Evolutionary conservation across 495 filamentous ascomycete genomes (phyloP), one percentile per base, ranked within the genome.

Genomic region (Penicillium canescens): DNA sequence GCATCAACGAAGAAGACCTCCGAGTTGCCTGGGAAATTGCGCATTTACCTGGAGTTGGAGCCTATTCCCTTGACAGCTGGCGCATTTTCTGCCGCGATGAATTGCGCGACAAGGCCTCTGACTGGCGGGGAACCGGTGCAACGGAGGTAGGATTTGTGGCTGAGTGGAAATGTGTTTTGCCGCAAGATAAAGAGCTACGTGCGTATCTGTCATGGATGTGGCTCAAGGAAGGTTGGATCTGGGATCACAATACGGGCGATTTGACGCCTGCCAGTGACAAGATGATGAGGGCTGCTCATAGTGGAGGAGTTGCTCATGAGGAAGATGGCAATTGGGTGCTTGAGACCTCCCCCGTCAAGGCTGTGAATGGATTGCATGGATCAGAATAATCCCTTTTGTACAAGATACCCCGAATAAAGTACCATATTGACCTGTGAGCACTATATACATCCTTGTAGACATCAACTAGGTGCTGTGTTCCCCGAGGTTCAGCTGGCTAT

Each of bases 191-290:
- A 69, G 94, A 98, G 68, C 67, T 97, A 35, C 78, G 90, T 16
- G 91, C 90, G 0, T 96, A 87, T 72, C 64, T 96, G 60, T 74
- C 86, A 3, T 97, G 93, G 93, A 86, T 90, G 79, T 97, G 94
- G 93, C 76, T 90, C 49, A 85, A 86, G 50, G 88, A 95, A 55
- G 93, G 92, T 2, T 90, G 84, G 79, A 72, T 80, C 11, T 96
- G 91, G 91, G 83, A 96, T 72, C 82, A 81, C 0, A 60, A 75
- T 46, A 90, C 88, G 1, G 91, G 91, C 0, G 75, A 87, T 39
- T 78, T 77, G 55, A 77, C 78, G 43, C 59, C 72, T 41, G 80
- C 89, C 4, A 65, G 75, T 36, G 79, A 78, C 13, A 77, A 82
- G 53, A 59, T 82, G 56, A 74, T 86, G 56, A 72, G 70, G 42